Evolutionary conservation across 2,329 filamentous ascomycete species (phyloP), one percentile per base, ranked within the genome.

Genomic region (Davidsoniella virescens): DNA sequence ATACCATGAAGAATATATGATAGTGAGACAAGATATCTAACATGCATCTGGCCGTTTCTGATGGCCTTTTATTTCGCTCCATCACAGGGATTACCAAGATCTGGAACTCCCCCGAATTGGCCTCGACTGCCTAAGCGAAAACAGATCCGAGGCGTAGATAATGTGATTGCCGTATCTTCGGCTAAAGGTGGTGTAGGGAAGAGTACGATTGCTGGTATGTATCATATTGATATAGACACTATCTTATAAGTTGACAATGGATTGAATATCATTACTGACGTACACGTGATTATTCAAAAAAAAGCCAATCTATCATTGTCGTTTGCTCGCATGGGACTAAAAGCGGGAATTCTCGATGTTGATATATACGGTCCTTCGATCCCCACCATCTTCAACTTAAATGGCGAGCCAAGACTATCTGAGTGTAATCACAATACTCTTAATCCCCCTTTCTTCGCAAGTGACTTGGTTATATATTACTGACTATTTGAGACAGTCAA

Each of bases 111-210:
- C 4, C 67, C 67, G 2, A 64, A 55, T n/a, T 70, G 67, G 66
- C 78, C 85, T 49, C 85, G 86, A 20, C 73, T 94, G 9, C 90
- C 92, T 0, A 76, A 87, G 58, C 81, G 83, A 59, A 77, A 86
- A 56, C 80, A 77, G 57, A 94, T 98, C 57, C 75, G 76, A 23
- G 80, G 88, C 62, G 90, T 98, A 20, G 76, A 79, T 56, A 94
- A 94, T 62, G 80, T 95, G n/a, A 78, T 98, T 53, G 87, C 88
- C n/a, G 86, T 98, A 12, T 94, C 87, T 3, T 96, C 88, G 1
- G 92, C 92, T 12, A 98, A 98, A 62, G 92, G 92, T 2, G 92
- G 92, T n/a, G 92, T 98, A 0, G 92, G 92, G 1, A 98, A 98
- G 63, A 94, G 87, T 57, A 98, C 92, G 6, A 80, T 96, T 42